Percentiles rank a stretch among this genome's conserved stretches.
These are phyloP conservation scores for Nepenthes alata DNA, from an alignment of 179 eudicot species.

Conservation along the genomic window DNA sequence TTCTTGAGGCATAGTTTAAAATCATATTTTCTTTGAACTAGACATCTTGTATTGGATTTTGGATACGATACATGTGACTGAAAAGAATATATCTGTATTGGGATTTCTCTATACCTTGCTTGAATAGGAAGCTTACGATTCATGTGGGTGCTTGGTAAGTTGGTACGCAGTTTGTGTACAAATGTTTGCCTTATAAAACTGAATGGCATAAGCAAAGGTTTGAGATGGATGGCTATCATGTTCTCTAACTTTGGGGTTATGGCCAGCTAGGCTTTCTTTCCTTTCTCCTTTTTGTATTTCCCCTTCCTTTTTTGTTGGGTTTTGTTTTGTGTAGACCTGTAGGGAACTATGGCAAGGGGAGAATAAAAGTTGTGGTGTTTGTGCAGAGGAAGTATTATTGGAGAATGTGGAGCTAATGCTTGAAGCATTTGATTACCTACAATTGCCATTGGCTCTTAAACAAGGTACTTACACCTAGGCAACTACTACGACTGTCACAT, in stretches of 20 bases:
- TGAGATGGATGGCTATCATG: no score
- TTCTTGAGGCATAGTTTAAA: no score
- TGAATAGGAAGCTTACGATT: no score
- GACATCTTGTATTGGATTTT: neutral
- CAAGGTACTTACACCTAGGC: constrained; percentile 35
- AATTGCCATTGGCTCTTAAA: constrained; percentile 77
- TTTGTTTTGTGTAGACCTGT: neutral
- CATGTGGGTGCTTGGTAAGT: no score
- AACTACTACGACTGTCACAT: neutral
- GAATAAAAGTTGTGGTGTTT: neutral
- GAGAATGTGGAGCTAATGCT: constrained; percentile 91
- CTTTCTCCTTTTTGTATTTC: neutral
- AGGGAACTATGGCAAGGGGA: neutral
- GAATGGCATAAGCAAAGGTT: no score
- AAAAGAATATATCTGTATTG: neutral
- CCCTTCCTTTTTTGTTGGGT: neutral
- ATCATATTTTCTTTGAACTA: no score
- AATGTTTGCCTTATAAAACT: no score
- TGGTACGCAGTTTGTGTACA: no score
- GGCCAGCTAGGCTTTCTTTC: neutral
- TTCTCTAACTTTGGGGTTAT: no score
- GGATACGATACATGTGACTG: neutral
- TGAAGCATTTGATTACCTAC: constrained; percentile 94
- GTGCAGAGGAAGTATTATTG: constrained; percentile 79
- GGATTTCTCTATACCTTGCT: neutral